Evolutionary conservation across 2,329 filamentous ascomycete species (phyloP).

Genomic region (Penicillium verrucosum): DNA sequence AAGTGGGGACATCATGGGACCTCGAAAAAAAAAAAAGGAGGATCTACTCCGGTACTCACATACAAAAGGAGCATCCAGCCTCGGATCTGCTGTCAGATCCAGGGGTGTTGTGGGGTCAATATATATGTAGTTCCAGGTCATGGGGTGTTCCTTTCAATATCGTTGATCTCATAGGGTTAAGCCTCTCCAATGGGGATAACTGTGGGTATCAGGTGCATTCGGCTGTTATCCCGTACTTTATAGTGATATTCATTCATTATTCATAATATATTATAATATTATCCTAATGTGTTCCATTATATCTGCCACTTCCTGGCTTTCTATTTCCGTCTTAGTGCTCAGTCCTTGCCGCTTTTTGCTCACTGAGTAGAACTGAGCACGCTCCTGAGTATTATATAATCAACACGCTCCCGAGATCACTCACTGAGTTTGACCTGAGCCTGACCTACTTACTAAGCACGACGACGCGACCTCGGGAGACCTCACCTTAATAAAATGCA

Average conservation of each 20-base stretch:
- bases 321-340: no score
- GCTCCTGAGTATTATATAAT: no score
- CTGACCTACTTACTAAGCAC: no score
- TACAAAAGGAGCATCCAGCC: slow-evolving; percentile 3
- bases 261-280: neutral
- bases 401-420: no score
- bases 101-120: slow-evolving; percentile 1
- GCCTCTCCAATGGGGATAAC: neutral
- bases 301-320: neutral
- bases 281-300: neutral
- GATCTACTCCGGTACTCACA: neutral
- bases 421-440: no score
- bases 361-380: no score
- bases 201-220: neutral
- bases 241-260: neutral
- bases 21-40: slow-evolving; percentile 23
- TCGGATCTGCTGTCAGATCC: slow-evolving; percentile 26
- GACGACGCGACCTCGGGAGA: no score
- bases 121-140: neutral
- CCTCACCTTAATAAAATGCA: no score
- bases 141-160: neutral
- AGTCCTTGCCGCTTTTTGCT: no score
- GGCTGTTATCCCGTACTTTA: neutral
- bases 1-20: slow-evolving; percentile 26
- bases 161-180: neutral